Conservation (phyloP, 176 grass and related monocot genomes). For the Rhynchospora pubera region DNA sequence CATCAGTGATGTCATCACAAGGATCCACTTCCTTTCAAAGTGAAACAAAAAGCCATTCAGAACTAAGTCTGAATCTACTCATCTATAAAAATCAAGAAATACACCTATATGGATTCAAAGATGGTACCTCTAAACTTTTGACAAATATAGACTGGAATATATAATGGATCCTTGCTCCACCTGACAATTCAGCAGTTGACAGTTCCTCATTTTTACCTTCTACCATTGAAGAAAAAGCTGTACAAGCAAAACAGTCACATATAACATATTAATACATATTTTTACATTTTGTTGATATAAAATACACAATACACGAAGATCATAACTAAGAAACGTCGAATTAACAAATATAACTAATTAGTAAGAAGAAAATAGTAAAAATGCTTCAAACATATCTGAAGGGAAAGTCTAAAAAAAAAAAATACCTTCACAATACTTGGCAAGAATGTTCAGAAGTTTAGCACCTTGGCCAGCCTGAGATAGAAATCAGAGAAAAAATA, state of each 20-base stretch:
- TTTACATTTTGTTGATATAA: too few species aligned
- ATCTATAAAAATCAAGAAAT: background rate
- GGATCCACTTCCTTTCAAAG: slow-evolving; percentile 82
- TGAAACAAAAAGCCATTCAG: background rate
- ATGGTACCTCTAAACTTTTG: slow-evolving; percentile 83
- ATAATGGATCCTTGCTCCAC: slow-evolving; percentile 96
- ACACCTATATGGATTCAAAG: slow-evolving; percentile 9
- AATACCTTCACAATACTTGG: slow-evolving; percentile 96
- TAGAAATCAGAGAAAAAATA: slow-evolving; percentile 19
- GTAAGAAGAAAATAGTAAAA: background rate
- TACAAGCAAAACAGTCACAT: slow-evolving; percentile 18
- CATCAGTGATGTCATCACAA: slow-evolving; percentile 92
- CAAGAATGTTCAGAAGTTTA: slow-evolving; percentile 92
- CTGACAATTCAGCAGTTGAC: slow-evolving; percentile 82
- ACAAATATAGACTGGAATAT: slow-evolving; percentile 98
- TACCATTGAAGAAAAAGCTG: slow-evolving; percentile 91
- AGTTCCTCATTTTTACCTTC: slow-evolving; percentile 97
- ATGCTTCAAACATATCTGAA: background rate
- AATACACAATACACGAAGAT: background rate
- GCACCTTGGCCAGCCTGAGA: slow-evolving; percentile 76
- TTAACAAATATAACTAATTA: background rate
- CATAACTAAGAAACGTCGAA: background rate
- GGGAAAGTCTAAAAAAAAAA: background rate
- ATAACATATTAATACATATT: background rate
- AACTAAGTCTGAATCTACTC: background rate